These are phyloP conservation scores for Dendrobium chrysotoxum DNA, from an alignment of 106 monocot genomes.

Conservation along the genomic window DNA sequence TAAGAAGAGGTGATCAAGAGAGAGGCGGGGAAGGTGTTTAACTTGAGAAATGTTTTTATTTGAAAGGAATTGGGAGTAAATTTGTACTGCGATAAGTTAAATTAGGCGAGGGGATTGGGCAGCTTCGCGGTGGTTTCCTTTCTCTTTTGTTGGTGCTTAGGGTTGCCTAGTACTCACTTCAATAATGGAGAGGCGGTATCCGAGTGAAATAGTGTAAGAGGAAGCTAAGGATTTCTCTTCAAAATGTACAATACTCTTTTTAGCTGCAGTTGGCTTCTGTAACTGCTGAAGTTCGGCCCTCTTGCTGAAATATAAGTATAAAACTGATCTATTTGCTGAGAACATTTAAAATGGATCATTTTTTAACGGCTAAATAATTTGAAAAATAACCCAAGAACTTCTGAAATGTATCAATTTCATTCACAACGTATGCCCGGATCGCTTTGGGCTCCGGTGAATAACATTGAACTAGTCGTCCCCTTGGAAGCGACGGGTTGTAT, in stretches of 20 bases:
- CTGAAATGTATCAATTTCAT: no score
- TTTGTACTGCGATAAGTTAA: background rate
- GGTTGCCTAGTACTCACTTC: background rate
- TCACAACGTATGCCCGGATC: no score
- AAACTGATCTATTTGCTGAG: no score
- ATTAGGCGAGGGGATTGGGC: background rate
- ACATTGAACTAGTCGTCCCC: no score
- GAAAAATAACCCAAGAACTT: no score
- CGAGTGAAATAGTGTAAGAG: background rate
- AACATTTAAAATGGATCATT: no score
- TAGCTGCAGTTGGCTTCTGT: no score
- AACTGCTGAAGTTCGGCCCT: no score
- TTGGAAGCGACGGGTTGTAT: no score
- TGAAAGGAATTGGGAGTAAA: background rate
- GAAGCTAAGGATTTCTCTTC: background rate
- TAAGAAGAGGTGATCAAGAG: background rate
- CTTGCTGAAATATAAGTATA: no score
- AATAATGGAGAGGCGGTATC: background rate
- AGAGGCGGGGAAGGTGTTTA: background rate
- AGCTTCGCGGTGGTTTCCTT: slow-evolving; percentile 7
- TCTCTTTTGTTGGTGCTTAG: background rate
- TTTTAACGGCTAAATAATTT: no score
- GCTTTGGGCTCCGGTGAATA: no score
- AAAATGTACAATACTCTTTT: background rate
- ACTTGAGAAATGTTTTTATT: slow-evolving; percentile 1